Evolutionary conservation across 106 monocot genomes (phyloP).

Genomic region (Platanthera guangdongensis): DNA sequence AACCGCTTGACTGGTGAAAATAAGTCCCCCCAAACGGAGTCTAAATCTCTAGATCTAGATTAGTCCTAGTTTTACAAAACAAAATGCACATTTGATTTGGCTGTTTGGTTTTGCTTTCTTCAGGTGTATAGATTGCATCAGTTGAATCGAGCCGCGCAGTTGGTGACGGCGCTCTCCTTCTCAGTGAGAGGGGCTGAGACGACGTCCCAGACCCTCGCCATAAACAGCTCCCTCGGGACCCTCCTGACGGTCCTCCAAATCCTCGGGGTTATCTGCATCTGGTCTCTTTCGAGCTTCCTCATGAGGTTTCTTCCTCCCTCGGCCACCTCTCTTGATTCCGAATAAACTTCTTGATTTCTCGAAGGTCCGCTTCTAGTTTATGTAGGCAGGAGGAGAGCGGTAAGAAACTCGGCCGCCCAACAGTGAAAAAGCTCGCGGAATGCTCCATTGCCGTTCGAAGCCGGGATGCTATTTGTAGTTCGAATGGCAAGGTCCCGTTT

Average conservation of each 20-base stretch:
- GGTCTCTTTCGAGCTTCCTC: conserved; percentile 86
- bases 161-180: conserved; percentile 83
- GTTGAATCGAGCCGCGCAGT: conserved; percentile 83
- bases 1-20: too few relatives aligned
- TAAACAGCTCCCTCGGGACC: conserved; percentile 70
- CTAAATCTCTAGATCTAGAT: too few relatives aligned
- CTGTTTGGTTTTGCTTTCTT: neutral
- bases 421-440: too few relatives aligned
- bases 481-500: too few relatives aligned
- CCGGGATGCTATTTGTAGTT: too few relatives aligned
- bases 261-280: conserved; percentile 88
- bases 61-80: neutral
- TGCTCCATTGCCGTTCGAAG: too few relatives aligned
- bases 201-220: conserved; percentile 71
- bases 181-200: conserved; percentile 81
- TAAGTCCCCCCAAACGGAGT: too few relatives aligned
- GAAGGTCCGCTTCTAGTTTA: too few relatives aligned
- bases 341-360: neutral
- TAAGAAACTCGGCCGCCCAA: too few relatives aligned
- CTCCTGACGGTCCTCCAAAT: conserved; percentile 76
- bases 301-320: conserved; percentile 78
- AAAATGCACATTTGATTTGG: neutral
- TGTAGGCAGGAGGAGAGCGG: too few relatives aligned
- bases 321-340: conserved; percentile 10
- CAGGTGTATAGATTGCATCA: conserved; percentile 95